phyloP scores from a whole-genome alignment of 1,139 yeast genomes.

The Kluyveromyces marxianus region DNA sequence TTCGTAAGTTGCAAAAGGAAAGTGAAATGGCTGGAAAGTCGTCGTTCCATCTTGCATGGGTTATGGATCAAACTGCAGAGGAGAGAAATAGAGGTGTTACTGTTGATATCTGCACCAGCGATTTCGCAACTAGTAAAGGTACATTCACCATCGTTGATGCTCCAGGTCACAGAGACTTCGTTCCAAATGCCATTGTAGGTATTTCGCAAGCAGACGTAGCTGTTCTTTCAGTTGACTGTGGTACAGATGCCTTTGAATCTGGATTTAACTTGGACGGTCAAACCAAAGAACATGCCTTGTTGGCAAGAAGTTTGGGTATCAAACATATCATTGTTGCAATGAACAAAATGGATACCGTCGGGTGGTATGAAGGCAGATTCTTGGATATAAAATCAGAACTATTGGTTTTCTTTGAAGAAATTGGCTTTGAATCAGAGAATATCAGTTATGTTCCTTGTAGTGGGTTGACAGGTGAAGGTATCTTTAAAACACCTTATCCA shows the following conservation, averaged over 20 bases:
- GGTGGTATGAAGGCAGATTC: conserved; percentile 64
- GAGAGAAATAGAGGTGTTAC: conserved; percentile 91
- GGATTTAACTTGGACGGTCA: conserved; percentile 87
- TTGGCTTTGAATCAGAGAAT: conserved; percentile 49
- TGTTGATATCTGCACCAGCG: conserved; percentile 81
- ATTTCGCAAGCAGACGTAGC: conserved; percentile 77
- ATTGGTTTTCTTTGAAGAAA: conserved; percentile 50
- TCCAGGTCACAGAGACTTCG: conserved; percentile 96
- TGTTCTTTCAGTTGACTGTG: conserved; percentile 50
- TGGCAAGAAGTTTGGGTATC: conserved; percentile 81
- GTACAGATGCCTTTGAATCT: conserved; percentile 79
- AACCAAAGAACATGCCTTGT: conserved; percentile 84
- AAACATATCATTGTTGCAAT: conserved; percentile 67
- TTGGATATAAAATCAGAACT: conserved; percentile 54
- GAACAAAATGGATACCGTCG: conserved; percentile 75
- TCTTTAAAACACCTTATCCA: conserved; percentile 38
- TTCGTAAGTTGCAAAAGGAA: conserved; percentile 71
- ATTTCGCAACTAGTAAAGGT: conserved; percentile 59
- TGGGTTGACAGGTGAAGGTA: conserved; percentile 79
- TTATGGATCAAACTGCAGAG: conserved; percentile 90
- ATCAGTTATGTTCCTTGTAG: conserved; percentile 74
- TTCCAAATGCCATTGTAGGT: conserved; percentile 98
- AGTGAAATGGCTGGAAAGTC: conserved; percentile 80
- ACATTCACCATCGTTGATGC: conserved; percentile 90
- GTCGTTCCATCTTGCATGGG: conserved; percentile 96